These are phyloP conservation scores for Porogramme epimiltina DNA, from an alignment of 1,284 basidiomycete species.

Conservation along the genomic window DNA sequence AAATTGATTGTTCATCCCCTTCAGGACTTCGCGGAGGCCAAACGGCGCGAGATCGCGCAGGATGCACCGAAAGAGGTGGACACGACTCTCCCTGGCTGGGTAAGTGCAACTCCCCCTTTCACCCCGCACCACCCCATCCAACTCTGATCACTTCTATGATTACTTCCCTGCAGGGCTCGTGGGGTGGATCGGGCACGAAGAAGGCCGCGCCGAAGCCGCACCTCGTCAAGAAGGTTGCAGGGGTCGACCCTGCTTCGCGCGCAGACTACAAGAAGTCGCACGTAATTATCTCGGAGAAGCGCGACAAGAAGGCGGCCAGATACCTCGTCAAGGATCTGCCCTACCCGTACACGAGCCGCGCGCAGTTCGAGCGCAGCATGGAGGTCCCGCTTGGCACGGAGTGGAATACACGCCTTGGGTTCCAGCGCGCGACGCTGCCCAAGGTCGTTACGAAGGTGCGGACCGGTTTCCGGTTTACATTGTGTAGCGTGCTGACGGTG, in stretches of 20 bases:
- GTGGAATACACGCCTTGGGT: conserved; percentile 91
- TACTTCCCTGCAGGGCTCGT: conserved; percentile 68
- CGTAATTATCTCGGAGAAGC: conserved; percentile 93
- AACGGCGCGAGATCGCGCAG: conserved; percentile 74
- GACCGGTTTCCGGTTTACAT: conserved; percentile 5
- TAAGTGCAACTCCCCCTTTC: conserved; percentile 38
- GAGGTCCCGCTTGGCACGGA: conserved; percentile 83
- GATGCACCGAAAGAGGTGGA: conserved; percentile 89
- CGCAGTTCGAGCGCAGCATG: conserved; percentile 88
- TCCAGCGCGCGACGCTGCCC: conserved; percentile 85
- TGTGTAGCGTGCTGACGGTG: neutral
- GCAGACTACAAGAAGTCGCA: conserved; percentile 85
- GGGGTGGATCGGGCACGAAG: conserved; percentile 83
- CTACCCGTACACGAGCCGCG: conserved; percentile 86
- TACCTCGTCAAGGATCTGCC: conserved; percentile 91
- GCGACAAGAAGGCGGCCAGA: conserved; percentile 90
- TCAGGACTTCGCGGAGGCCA: conserved; percentile 86
- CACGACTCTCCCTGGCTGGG: conserved; percentile 94
- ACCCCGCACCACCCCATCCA: neutral
- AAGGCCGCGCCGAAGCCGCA: conserved; percentile 58
- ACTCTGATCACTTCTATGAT: neutral
- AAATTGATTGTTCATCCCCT: no score
- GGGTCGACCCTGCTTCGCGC: conserved; percentile 76
- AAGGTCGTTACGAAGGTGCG: conserved; percentile 84
- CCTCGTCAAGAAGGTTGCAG: conserved; percentile 80